Evolutionary conservation across 768 basidiomycete genomes (phyloP), one percentile per base, ranked within the genome.

Genomic region (Suillus spraguei): DNA sequence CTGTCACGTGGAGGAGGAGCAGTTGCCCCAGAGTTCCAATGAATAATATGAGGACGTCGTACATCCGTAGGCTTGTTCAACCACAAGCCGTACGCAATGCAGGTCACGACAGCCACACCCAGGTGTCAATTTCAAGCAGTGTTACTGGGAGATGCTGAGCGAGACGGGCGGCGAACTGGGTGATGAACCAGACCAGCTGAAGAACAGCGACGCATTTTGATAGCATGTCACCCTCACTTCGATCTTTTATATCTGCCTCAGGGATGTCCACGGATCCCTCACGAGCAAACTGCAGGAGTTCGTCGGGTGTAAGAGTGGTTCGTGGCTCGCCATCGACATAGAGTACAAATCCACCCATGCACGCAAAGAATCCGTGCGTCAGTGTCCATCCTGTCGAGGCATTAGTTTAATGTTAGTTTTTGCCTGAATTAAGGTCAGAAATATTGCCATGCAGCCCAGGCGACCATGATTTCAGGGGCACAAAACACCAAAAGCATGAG

Each of bases 91-190:
- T 44, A 44, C 0, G n/a, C 8, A n/a, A 9, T 20, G 20, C 20
- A n/a, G 44, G 44, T n/a, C 44, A 44, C 20, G n/a, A 2, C 3
- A 11, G 20, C 44, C n/a, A 44, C 16, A 20, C 17, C 42, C 17
- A 42, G 42, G 42, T 42, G 42, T 42, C 42, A 3, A 42, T 9
- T 42, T 42, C 42, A 42, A 17, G 42, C 8, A 42, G 17, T 20
- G 42, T 42, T 7, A 8, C 17, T 20, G 20, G 20, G 42, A 44
- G 42, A 8, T 44, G 8, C 9, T 44, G 42, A 1, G 1, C 20
- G 42, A 20, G n/a, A 7, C 42, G 42, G 42, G 20, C 42, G 42
- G n/a, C 20, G 42, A 42, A 6, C 42, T 42, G 42, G 90, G n/a
- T 44, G 44, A 46, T 3, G 44, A 46, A 46, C 44, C 44, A 46